Evolutionary conservation across 2,329 filamentous ascomycete genomes (phyloP).

Genomic region (Fusarium armeniacum): DNA sequence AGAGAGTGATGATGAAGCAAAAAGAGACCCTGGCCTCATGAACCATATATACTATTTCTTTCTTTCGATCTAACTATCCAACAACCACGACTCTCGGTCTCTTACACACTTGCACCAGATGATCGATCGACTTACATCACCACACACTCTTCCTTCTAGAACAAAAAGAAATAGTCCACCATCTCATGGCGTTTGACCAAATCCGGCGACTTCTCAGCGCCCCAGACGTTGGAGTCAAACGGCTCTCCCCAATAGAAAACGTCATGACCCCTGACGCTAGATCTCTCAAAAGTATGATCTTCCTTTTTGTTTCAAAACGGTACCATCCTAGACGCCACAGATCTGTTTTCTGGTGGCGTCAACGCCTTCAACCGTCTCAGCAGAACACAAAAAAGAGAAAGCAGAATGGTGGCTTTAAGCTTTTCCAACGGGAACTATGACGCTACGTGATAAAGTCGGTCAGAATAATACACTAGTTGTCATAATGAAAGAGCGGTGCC

Average conservation of each 20-base stretch:
- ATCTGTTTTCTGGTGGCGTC: slow-evolving; percentile 37
- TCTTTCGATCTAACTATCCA: slow-evolving; percentile 2
- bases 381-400: neutral
- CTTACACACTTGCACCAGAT: neutral
- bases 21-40: neutral
- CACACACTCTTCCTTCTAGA: slow-evolving; percentile 22
- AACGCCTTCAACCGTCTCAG: slow-evolving; percentile 24
- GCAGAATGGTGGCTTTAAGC: slow-evolving; percentile 18
- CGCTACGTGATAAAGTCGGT: slow-evolving; percentile 4
- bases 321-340: slow-evolving; percentile 33
- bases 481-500: slow-evolving; percentile 9
- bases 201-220: slow-evolving; percentile 29
- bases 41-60: neutral
- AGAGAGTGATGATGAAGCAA: slow-evolving; percentile 3
- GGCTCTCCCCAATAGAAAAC: slow-evolving; percentile 10
- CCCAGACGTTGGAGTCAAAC: slow-evolving; percentile 30
- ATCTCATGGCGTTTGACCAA: slow-evolving; percentile 22
- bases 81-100: neutral
- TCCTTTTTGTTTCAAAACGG: slow-evolving; percentile 15
- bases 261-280: slow-evolving; percentile 35
- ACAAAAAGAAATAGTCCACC: slow-evolving; percentile 8
- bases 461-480: slow-evolving; percentile 3
- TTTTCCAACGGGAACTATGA: slow-evolving; percentile 13
- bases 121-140: slow-evolving; percentile 4
- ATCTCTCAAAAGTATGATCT: slow-evolving; percentile 5